Base-by-base conservation (phyloP, 192 early-diverging fungal species). In the Linnemannia schmuckeri region DNA sequence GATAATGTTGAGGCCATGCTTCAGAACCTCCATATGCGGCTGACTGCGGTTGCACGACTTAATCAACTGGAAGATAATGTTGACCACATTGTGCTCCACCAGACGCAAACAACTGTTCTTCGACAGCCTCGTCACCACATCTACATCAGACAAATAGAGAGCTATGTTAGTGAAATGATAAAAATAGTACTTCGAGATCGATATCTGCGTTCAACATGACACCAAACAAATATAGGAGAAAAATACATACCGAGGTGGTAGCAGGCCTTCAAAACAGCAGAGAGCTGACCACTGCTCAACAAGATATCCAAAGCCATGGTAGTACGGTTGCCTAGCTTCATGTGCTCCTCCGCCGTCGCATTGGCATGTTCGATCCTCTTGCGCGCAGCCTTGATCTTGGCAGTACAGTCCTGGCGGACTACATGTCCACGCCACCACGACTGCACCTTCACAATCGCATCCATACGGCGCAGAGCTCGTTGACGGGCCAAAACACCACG, bases 1-100 rank as follows among this genome's bases (percentile, higher is more conserved):
- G 55, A 89, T 78, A 72, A 89, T 89, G 74, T 89, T 80, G 72
- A 89, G 78, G 1, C 71, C 80, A 37, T 89, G 82, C 40, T 89
- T 89, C 66, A 89, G 70, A 10, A 89, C 88, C 70, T 89, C 88
- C 88, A 89, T 89, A 38, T 89, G 88, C 1, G 88, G 88, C 74
- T 89, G 82, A 10, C 71, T 75, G 24, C 88, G 88, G 68, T 89
- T 89, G 63, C 82, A 89, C 15, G 82, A 85, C 70, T 86, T 83
- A 80, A 89, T 85, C 46, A 89, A 70, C 37, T 83, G 80, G 61
- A 86, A 86, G 70, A 89, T 89, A 46, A 89, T 89, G 41, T 79
- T 83, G 63, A 89, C 72, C n/a, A 83, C 82, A 49, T 85, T 81
- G 55, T 89, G 88, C 72, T 89, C 88, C 72, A 89, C 83, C 20